phyloP scores from a whole-genome alignment of 2,329 filamentous ascomycete genomes.

The Aureobasidium sp. region DNA sequence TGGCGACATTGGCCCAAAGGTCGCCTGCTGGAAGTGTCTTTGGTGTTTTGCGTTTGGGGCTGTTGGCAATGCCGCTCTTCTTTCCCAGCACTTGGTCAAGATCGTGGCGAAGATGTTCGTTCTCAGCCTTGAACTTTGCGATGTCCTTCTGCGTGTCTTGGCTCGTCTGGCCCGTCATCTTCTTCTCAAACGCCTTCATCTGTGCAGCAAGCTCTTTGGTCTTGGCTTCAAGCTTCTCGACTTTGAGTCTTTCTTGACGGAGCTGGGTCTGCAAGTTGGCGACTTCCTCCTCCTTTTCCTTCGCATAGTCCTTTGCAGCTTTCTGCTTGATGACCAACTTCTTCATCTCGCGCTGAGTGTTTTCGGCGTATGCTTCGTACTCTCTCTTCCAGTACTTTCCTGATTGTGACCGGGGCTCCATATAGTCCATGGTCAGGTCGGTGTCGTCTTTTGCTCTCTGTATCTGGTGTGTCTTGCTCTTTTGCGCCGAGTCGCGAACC shows the following conservation, averaged over 20 bases:
- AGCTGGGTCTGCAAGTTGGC: slow-evolving; percentile 57
- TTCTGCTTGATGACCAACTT: slow-evolving; percentile 74
- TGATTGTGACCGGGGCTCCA: slow-evolving; percentile 65
- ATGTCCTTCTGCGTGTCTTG: background rate
- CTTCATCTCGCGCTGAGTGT: slow-evolving; percentile 65
- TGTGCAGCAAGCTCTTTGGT: slow-evolving; percentile 54
- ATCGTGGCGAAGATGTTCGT: slow-evolving; percentile 2
- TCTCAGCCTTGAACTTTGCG: background rate
- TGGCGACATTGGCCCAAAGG: slow-evolving; percentile 5
- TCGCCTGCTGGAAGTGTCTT: slow-evolving; percentile 4
- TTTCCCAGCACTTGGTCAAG: background rate
- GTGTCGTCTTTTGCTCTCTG: slow-evolving; percentile 38
- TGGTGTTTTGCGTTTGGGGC: slow-evolving; percentile 2
- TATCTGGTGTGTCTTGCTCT: slow-evolving; percentile 23
- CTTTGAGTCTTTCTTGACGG: slow-evolving; percentile 58
- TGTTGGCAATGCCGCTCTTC: background rate
- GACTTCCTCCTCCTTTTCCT: slow-evolving; percentile 67
- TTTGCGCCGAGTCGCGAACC: slow-evolving; percentile 33
- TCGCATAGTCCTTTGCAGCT: slow-evolving; percentile 68
- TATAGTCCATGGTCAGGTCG: slow-evolving; percentile 62
- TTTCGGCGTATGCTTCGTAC: slow-evolving; percentile 64
- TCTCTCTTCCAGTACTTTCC: slow-evolving; percentile 74
- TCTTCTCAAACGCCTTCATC: slow-evolving; percentile 38
- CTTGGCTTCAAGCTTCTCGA: slow-evolving; percentile 54
- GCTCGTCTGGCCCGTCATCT: slow-evolving; percentile 15